Percentiles rank a stretch among this genome's conserved stretches.
These are phyloP conservation scores for Suillus ampliporus DNA, from an alignment of 768 basidiomycete species.

Conservation along the genomic window DNA sequence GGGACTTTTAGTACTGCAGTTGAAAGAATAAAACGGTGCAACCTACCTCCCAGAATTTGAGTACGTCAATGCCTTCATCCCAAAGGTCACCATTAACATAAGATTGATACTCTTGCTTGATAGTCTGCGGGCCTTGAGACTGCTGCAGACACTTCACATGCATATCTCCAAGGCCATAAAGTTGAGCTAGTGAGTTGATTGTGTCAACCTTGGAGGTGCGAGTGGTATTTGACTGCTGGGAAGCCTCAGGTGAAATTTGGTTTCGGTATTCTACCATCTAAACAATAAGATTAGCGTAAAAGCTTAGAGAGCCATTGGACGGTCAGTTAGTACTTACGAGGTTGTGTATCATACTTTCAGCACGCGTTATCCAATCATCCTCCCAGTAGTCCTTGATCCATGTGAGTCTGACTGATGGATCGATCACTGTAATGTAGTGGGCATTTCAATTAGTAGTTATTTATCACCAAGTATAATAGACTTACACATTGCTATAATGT, in stretches of 20 bases:
- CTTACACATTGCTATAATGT: slow-evolving; percentile 8
- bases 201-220: neutral
- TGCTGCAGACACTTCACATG: neutral
- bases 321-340: neutral
- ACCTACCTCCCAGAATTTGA: slow-evolving; percentile 4
- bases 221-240: neutral
- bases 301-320: too few species aligned
- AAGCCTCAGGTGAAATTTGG: neutral
- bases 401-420: neutral
- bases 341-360: neutral
- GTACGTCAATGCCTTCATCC: neutral
- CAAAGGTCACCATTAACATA: slow-evolving; percentile 8
- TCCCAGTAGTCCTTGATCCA: slow-evolving; percentile 8
- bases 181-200: neutral
- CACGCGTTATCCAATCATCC: neutral
- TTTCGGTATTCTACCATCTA: neutral
- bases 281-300: neutral
- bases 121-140: neutral
- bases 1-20: neutral
- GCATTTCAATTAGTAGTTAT: neutral
- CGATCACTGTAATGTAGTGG: slow-evolving; percentile 1
- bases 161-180: neutral
- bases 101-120: slow-evolving; percentile 1
- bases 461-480: neutral
- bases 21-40: neutral